A percentile compares a stretch with the other conserved stretches of the same genome.
phyloP scores from a whole-genome alignment of 352 stramenopile species.

The Globisporangium iwayamae region DNA sequence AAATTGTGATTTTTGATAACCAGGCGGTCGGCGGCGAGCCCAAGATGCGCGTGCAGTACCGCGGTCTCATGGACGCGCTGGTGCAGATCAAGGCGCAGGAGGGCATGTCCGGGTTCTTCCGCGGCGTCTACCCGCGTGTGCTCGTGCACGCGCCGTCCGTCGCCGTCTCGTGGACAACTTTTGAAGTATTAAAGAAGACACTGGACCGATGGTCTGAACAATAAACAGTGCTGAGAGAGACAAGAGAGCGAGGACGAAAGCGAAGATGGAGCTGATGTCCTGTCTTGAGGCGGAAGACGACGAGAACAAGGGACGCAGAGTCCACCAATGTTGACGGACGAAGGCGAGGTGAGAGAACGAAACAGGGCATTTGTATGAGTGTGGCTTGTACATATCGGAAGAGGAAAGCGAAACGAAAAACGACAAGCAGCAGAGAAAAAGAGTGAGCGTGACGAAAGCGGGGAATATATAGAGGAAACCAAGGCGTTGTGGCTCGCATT shows the following conservation, averaged over 20 bases:
- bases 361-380: conserved; percentile 3
- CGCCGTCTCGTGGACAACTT: conserved; percentile 99
- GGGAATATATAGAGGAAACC: conserved; percentile 41
- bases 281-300: not conserved
- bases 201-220: conserved; percentile 45
- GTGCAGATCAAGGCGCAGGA: conserved; percentile 92
- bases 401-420: conserved; percentile 6
- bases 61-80: conserved; percentile 67
- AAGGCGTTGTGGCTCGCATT: not conserved
- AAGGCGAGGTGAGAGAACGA: not conserved
- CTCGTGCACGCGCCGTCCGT: conserved; percentile 96
- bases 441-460: conserved; percentile 14
- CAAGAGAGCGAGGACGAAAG: not conserved
- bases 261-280: not conserved
- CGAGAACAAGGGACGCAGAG: not conserved
- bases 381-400: conserved; percentile 17
- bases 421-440: conserved; percentile 6
- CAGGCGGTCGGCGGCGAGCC: conserved; percentile 31
- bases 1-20: not conserved
- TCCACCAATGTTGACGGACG: not conserved
- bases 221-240: conserved; percentile 7
- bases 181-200: conserved; percentile 94
- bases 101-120: conserved; percentile 93
- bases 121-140: conserved; percentile 91
- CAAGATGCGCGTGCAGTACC: conserved; percentile 69